Conservation (phyloP, 2,329 filamentous ascomycete species). For the Aureobasidium sp. region DNA sequence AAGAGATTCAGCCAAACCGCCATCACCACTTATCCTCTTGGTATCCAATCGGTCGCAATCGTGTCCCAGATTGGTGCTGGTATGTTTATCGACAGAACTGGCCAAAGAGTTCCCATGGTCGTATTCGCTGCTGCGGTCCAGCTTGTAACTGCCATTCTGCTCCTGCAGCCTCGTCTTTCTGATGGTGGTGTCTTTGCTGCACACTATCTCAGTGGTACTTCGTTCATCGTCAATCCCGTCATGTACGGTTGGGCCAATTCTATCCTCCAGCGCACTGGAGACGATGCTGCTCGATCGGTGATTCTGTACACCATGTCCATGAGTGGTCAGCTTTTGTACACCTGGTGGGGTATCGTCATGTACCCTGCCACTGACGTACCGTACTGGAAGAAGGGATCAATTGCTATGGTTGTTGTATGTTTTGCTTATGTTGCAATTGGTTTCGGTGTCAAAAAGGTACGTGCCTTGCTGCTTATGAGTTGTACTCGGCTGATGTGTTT, state of each 20-base stretch:
- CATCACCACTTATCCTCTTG: constrained; percentile 50
- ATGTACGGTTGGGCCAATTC: constrained; percentile 33
- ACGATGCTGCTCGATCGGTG: constrained; percentile 34
- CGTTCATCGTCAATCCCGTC: constrained; percentile 33
- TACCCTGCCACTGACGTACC: constrained; percentile 40
- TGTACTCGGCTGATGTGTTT: neutral
- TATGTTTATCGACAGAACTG: constrained; percentile 30
- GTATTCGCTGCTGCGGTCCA: constrained; percentile 26
- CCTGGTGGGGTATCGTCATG: constrained; percentile 21
- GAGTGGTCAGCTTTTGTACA: constrained; percentile 32
- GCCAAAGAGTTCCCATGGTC: constrained; percentile 24
- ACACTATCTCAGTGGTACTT: constrained; percentile 30
- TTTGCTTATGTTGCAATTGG: neutral
- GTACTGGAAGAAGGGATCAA: constrained; percentile 37
- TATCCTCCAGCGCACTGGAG: constrained; percentile 29
- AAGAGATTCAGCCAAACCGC: constrained; percentile 25
- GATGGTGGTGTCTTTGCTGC: constrained; percentile 29
- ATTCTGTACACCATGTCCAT: constrained; percentile 35
- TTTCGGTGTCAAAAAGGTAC: neutral
- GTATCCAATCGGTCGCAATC: constrained; percentile 49
- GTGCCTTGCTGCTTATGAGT: too few relatives aligned
- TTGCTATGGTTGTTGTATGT: neutral
- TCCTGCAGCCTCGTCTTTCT: constrained; percentile 20
- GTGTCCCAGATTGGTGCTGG: constrained; percentile 35
- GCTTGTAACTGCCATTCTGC: constrained; percentile 24